Evolutionary conservation across 2,329 filamentous ascomycete genomes (phyloP).

Genomic region (Cladosporium sp.): DNA sequence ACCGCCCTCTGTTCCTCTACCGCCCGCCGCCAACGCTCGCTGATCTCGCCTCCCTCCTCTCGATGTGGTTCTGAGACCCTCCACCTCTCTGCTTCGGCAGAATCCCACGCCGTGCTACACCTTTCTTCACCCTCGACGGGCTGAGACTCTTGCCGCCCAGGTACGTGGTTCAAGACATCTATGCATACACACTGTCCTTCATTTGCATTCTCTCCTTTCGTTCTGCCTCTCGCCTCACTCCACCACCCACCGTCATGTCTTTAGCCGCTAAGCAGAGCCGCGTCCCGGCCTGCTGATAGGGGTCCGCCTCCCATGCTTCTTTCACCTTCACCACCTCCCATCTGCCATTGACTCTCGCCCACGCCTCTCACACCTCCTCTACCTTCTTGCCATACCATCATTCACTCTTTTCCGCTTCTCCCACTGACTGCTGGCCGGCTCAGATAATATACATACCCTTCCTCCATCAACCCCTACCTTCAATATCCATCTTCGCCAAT

Average conservation of each 20-base stretch:
- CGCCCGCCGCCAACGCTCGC: constrained; percentile 7
- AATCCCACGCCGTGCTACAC: constrained; percentile 3
- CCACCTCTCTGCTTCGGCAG: constrained; percentile 11
- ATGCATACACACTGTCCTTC: neutral
- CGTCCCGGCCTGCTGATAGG: constrained; percentile 9
- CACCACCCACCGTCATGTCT: constrained; percentile 22
- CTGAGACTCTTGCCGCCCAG: constrained; percentile 9
- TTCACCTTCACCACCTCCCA: constrained; percentile 13
- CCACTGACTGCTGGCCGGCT: constrained; percentile 30
- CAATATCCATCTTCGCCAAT: constrained; percentile 14
- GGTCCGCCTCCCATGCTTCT: constrained; percentile 14
- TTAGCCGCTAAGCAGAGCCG: constrained; percentile 14
- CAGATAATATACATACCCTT: constrained; percentile 26
- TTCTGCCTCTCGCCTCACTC: neutral
- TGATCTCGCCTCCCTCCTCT: neutral
- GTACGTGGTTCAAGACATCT: constrained; percentile 7
- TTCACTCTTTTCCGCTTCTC: constrained; percentile 12
- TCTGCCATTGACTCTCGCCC: constrained; percentile 14
- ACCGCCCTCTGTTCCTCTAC: neutral
- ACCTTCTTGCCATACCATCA: constrained; percentile 1
- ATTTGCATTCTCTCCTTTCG: too few relatives aligned
- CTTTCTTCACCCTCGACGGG: constrained; percentile 12
- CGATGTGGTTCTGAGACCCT: constrained; percentile 12
- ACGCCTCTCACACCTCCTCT: constrained; percentile 13
- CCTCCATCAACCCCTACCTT: constrained; percentile 16